These are phyloP conservation scores for Blastocystis sp. DNA, from an alignment of 352 stramenopile genomes.

Conservation along the genomic window DNA sequence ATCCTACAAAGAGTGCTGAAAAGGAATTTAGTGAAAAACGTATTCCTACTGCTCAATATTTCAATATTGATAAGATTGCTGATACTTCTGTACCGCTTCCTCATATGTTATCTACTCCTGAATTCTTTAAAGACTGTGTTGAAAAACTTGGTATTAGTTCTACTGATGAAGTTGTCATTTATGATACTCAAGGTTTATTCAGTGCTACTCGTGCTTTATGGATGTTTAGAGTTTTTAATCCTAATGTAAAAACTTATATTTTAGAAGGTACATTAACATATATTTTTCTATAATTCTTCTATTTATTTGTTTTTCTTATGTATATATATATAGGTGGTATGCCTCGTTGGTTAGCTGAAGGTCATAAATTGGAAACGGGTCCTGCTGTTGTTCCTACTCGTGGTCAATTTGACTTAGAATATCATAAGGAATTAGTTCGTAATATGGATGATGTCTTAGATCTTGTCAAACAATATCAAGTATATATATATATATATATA, in stretches of 20 bases:
- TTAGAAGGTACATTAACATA: too few relatives aligned
- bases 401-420: too few relatives aligned
- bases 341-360: constrained; percentile 18
- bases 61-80: constrained; percentile 24
- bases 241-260: constrained; percentile 14
- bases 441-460: constrained; percentile 29
- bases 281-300: too few relatives aligned
- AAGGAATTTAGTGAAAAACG: constrained; percentile 30
- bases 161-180: constrained; percentile 25
- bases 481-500: too few relatives aligned
- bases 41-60: constrained; percentile 34
- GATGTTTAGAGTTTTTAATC: constrained; percentile 33
- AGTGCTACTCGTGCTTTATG: constrained; percentile 12
- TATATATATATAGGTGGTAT: constrained; percentile 31
- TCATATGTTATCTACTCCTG: constrained; percentile 8
- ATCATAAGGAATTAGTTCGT: too few relatives aligned
- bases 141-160: constrained; percentile 22
- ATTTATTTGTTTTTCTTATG: too few relatives aligned
- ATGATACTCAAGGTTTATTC: constrained; percentile 28
- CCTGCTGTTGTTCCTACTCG: too few relatives aligned
- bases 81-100: background rate
- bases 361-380: constrained; percentile 12
- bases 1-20: constrained; percentile 9
- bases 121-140: constrained; percentile 20
- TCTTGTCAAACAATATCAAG: too few relatives aligned